phyloP scores from a whole-genome alignment of 2,329 filamentous ascomycete genomes.

The Talaromyces piceae region DNA sequence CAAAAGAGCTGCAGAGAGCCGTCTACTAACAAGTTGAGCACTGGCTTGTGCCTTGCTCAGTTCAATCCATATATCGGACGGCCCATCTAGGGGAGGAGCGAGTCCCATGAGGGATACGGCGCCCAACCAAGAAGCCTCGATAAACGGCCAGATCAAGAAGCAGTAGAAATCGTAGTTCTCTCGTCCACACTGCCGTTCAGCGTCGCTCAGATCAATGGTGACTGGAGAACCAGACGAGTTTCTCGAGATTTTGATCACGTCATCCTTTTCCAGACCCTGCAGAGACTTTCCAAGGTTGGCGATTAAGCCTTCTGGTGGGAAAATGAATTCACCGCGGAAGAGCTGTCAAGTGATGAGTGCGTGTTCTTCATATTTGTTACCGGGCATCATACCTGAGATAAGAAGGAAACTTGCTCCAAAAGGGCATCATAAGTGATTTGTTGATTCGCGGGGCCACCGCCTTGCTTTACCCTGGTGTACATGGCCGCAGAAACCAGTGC shows the following conservation, averaged over 20 bases:
- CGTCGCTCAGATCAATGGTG: slow-evolving; percentile 65
- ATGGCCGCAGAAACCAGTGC: slow-evolving; percentile 82
- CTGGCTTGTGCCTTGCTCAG: slow-evolving; percentile 69
- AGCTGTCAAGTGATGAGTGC: slow-evolving; percentile 42
- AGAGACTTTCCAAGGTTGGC: slow-evolving; percentile 77
- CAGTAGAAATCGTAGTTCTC: slow-evolving; percentile 99
- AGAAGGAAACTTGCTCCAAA: slow-evolving; percentile 72
- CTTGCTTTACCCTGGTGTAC: slow-evolving; percentile 84
- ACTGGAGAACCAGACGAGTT: slow-evolving; percentile 49
- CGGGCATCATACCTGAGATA: slow-evolving; percentile 54
- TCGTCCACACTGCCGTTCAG: slow-evolving; percentile 68
- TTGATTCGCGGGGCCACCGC: slow-evolving; percentile 75
- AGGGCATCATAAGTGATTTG: slow-evolving; percentile 69
- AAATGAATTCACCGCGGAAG: slow-evolving; percentile 96
- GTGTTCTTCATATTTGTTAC: background rate
- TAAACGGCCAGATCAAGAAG: slow-evolving; percentile 97
- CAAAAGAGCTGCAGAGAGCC: slow-evolving; percentile 24
- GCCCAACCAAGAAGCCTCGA: slow-evolving; percentile 88
- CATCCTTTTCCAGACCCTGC: slow-evolving; percentile 66
- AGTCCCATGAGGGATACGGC: slow-evolving; percentile 82
- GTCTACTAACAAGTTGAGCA: slow-evolving; percentile 58
- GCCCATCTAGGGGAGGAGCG: slow-evolving; percentile 57
- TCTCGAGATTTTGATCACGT: slow-evolving; percentile 63
- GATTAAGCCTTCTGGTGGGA: slow-evolving; percentile 74
- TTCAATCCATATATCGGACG: slow-evolving; percentile 71